Percentiles rank a stretch among this genome's conserved stretches.
phyloP scores from a whole-genome alignment of 2,329 filamentous ascomycete genomes.

The Ascochyta rabiei region DNA sequence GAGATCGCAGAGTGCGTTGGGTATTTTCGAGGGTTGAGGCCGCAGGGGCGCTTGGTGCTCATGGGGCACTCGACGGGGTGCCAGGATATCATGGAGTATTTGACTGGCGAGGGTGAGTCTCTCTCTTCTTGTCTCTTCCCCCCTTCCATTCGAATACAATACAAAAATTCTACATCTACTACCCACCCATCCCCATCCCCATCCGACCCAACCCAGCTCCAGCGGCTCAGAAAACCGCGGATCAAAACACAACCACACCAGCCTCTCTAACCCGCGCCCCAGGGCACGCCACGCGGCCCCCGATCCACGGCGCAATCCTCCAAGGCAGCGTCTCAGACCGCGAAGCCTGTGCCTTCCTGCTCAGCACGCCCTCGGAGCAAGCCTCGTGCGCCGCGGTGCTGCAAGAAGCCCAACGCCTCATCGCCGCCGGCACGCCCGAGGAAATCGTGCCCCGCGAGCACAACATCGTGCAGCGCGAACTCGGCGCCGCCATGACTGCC shows the following conservation, averaged over 20 bases:
- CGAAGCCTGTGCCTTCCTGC: constrained; percentile 59
- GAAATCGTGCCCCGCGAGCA: constrained; percentile 59
- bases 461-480: constrained; percentile 31
- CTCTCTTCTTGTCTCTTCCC: no score
- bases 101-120: constrained; percentile 43
- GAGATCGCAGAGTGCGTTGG: constrained; percentile 60
- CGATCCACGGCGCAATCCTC: constrained; percentile 75
- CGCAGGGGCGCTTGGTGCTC: constrained; percentile 61
- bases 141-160: no score
- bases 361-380: constrained; percentile 30
- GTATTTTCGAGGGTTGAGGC: constrained; percentile 54
- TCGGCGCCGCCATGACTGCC: constrained; percentile 59
- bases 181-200: no score
- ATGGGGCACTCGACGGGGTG: constrained; percentile 74
- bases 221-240: no score
- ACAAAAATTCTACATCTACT: no score
- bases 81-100: constrained; percentile 71
- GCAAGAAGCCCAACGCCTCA: constrained; percentile 60
- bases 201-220: no score
- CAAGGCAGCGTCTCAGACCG: constrained; percentile 82
- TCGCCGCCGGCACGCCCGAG: constrained; percentile 59
- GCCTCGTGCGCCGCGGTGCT: constrained; percentile 37
- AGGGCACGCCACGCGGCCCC: constrained; percentile 52
- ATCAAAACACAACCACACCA: background rate
- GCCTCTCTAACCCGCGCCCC: no score